Conservation (phyloP, 345 rosid species). For the Clausena lansium region DNA sequence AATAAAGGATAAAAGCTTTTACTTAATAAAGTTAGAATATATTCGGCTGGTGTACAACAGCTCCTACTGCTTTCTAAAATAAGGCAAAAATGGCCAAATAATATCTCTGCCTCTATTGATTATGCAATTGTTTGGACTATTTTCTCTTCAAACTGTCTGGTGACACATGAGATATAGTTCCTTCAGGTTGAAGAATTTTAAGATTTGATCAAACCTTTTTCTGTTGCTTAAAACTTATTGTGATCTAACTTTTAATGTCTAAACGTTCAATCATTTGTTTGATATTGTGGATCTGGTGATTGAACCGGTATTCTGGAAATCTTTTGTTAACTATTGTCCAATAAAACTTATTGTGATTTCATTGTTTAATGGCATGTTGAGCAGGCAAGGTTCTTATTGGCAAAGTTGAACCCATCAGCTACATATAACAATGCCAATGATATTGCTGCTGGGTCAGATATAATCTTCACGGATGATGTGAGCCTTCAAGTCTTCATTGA, state of each 20-base stretch:
- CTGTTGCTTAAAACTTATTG: neutral
- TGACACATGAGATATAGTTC: neutral
- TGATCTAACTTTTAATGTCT: neutral
- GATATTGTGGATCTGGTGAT: neutral
- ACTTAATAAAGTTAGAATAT: neutral
- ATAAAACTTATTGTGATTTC: slow-evolving; percentile 4
- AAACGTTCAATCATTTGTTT: neutral
- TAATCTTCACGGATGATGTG: slow-evolving; percentile 93
- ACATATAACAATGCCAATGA: slow-evolving; percentile 77
- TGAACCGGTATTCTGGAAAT: neutral
- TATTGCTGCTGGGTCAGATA: slow-evolving; percentile 79
- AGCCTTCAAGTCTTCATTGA: slow-evolving; percentile 93
- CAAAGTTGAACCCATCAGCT: slow-evolving; percentile 94
- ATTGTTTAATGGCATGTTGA: slow-evolving; percentile 14
- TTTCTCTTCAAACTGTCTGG: neutral
- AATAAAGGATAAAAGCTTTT: neutral
- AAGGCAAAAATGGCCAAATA: neutral
- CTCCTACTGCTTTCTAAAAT: neutral
- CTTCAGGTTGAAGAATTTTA: neutral
- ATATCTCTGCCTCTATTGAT: neutral
- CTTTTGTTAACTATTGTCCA: neutral
- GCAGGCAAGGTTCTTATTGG: slow-evolving; percentile 96
- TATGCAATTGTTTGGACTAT: neutral
- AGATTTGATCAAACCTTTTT: neutral
- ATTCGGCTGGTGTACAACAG: neutral